Evolutionary conservation across 768 basidiomycete genomes (phyloP).

Genomic region (Mrakia frigida): DNA sequence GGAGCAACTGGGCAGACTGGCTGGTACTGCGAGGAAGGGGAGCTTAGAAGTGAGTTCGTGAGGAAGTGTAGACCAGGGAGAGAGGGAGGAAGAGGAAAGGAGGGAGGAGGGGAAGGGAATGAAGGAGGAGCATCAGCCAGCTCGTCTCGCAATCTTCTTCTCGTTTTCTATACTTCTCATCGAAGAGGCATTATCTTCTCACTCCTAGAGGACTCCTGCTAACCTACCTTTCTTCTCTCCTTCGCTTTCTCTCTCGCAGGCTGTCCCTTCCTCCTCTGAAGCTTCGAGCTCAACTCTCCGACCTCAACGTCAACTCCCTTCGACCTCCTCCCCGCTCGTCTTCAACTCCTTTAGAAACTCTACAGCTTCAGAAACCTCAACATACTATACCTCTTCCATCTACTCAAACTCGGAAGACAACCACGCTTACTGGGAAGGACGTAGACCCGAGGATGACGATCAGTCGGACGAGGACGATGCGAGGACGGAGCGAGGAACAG

Average conservation of each 20-base stretch:
- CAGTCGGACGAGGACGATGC: conserved; percentile 15
- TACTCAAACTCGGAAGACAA: not conserved
- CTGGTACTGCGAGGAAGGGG: not conserved
- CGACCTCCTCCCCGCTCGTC: not conserved
- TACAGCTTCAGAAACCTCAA: not conserved
- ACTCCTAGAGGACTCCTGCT: too few species aligned
- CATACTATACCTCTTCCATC: not conserved
- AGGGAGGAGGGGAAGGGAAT: not conserved
- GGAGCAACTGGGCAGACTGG: conserved; percentile 7
- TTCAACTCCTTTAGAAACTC: conserved; percentile 11
- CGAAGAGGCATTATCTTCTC: too few species aligned
- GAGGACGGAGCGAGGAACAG: not conserved
- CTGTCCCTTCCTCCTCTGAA: not conserved
- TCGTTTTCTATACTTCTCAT: not conserved
- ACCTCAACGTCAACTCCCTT: not conserved
- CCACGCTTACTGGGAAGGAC: conserved; percentile 1
- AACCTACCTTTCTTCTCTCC: too few species aligned
- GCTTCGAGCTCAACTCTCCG: not conserved
- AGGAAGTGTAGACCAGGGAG: too few species aligned
- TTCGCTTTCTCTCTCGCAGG: not conserved
- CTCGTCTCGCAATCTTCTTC: not conserved
- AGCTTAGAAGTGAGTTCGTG: not conserved
- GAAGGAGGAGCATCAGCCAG: not conserved
- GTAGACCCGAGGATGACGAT: not conserved
- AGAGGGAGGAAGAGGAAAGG: not conserved